Conservation (phyloP, 345 rosid species). For the Arabis hirsuta region DNA sequence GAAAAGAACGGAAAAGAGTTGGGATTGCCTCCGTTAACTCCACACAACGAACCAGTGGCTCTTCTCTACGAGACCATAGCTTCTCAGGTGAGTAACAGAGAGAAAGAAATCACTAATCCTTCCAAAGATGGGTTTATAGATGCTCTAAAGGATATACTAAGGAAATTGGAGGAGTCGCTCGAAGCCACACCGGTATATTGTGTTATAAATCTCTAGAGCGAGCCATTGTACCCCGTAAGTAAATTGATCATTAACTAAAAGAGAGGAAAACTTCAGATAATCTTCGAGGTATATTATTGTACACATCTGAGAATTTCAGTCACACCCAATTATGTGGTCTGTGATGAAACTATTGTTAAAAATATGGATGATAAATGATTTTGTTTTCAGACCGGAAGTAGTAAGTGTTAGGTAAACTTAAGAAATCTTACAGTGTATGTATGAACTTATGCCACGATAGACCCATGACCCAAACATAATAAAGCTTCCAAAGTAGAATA, state of each 20-base stretch:
- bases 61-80: slow-evolving; percentile 65
- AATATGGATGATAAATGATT: background rate
- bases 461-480: background rate
- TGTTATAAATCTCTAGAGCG: slow-evolving; percentile 38
- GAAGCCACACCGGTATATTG: slow-evolving; percentile 58
- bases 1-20: slow-evolving; percentile 60
- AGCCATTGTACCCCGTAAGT: background rate
- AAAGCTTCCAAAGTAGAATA: background rate
- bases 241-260: background rate
- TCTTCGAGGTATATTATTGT: slow-evolving; percentile 18
- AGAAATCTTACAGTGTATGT: background rate
- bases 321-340: slow-evolving; percentile 1
- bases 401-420: background rate
- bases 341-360: background rate
- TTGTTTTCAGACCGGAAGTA: background rate
- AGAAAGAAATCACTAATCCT: slow-evolving; percentile 41
- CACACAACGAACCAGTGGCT: slow-evolving; percentile 60
- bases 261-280: background rate
- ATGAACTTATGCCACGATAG: slow-evolving; percentile 6
- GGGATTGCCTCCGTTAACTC: slow-evolving; percentile 70
- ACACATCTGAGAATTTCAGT: slow-evolving; percentile 21
- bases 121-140: slow-evolving; percentile 37
- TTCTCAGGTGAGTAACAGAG: slow-evolving; percentile 43
- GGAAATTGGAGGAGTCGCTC: slow-evolving; percentile 63
- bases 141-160: slow-evolving; percentile 55